Evolutionary conservation across 2,329 filamentous ascomycete genomes (phyloP), one percentile per base, ranked within the genome.

Genomic region (Fusarium sp.): DNA sequence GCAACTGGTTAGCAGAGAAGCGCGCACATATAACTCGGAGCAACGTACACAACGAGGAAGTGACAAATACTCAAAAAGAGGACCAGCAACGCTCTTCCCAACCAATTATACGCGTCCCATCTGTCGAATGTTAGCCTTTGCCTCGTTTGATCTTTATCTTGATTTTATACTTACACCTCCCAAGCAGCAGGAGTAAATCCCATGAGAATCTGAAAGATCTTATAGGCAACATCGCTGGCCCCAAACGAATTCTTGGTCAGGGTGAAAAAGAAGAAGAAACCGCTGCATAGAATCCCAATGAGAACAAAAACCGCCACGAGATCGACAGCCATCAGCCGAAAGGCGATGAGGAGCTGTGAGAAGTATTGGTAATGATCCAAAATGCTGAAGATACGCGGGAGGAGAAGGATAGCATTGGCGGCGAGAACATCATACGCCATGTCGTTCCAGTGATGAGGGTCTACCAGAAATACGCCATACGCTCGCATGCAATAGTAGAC

Each of bases 301-400:
- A 97, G 80, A 1, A 95, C 81, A 48, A 95, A 88, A 2, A 97
- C 88, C 2, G 94, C 93, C 5, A 92, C 85, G 21, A 98, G 79
- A 73, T 98, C 94, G 45, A 93, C 85, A 2, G 92, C 92, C 93
- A 98, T 97, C 72, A 97, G 86, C 17, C 93, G 88, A 71, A 98
- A 97, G 4, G 93, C 93, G 65, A 97, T 96, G 47, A 97, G 84
- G 17, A 98, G 83, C 76, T 97, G 94, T 1, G 93, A 97, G 74
- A 97, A 97, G 77, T 97, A 97, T 66, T 91, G 91, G 73, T 96
- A 97, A 75, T 97, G 93, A 71, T 98, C 94, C 58, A 98, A 82
- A 14, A 97, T 87, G 55, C 92, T 96, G 77, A 97, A 97, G 14
- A 97, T 87, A 41, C 94, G 89, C 31, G 94, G 94, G 65, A 97